Evolutionary conservation across 345 rosid genomes (phyloP).

Genomic region (rapeseed (Brassica napus)): DNA sequence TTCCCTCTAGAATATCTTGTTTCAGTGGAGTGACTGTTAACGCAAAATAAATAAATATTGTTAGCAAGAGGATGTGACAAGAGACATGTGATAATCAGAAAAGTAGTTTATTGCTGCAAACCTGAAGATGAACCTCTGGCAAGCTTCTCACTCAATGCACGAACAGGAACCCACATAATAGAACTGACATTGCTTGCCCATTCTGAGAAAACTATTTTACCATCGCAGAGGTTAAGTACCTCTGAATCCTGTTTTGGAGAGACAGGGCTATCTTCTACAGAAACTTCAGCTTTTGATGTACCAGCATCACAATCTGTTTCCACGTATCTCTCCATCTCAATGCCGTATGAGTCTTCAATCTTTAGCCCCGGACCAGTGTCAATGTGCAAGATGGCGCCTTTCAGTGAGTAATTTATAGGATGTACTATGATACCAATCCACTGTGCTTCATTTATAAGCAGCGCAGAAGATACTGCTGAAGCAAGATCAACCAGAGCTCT

Average conservation of each 20-base stretch:
- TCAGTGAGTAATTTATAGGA: slow-evolving; percentile 80
- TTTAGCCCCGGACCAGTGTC: slow-evolving; percentile 96
- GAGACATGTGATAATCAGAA: slow-evolving; percentile 33
- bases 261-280: slow-evolving; percentile 40
- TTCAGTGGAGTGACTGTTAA: slow-evolving; percentile 64
- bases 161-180: slow-evolving; percentile 85
- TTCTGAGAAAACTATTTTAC: slow-evolving; percentile 73
- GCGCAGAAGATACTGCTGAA: slow-evolving; percentile 80
- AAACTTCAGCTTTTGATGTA: slow-evolving; percentile 33
- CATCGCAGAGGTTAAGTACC: slow-evolving; percentile 58
- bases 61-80: slow-evolving; percentile 24
- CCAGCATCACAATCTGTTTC: slow-evolving; percentile 38
- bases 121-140: slow-evolving; percentile 93
- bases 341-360: slow-evolving; percentile 68
- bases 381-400: slow-evolving; percentile 82
- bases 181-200: slow-evolving; percentile 84
- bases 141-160: slow-evolving; percentile 72
- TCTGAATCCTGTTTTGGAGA: slow-evolving; percentile 52
- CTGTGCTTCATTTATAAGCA: slow-evolving; percentile 89
- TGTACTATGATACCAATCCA: slow-evolving; percentile 80
- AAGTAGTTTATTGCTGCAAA: slow-evolving; percentile 35
- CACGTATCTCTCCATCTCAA: slow-evolving; percentile 79
- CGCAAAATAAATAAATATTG: slow-evolving; percentile 28
- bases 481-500: slow-evolving; percentile 95
- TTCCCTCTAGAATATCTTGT: slow-evolving; percentile 83